Percentiles rank a stretch among this genome's conserved stretches.
Conservation (phyloP, 2,329 filamentous ascomycete genomes). For the Colletotrichum aenigma region DNA sequence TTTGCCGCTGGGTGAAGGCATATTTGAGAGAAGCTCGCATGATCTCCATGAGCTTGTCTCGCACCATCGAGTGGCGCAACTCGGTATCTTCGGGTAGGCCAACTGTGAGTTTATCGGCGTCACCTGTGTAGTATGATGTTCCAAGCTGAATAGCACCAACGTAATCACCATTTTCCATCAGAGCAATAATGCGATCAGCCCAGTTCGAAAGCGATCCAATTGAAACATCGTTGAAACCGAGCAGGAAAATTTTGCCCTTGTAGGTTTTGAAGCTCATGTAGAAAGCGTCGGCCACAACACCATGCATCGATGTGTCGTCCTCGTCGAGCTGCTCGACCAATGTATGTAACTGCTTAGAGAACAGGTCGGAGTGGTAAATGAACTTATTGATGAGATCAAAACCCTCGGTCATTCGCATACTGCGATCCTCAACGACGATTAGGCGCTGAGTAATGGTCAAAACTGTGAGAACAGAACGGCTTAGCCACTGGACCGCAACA, state of each 20-base stretch:
- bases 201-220: conserved; percentile 95
- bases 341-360: conserved; percentile 82
- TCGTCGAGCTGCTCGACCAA: conserved; percentile 90
- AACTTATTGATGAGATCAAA: conserved; percentile 92
- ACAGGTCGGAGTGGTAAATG: conserved; percentile 89
- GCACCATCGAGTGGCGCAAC: conserved; percentile 80
- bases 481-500: conserved; percentile 96
- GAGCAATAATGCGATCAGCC: conserved; percentile 89
- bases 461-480: conserved; percentile 87
- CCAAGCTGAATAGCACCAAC: conserved; percentile 89
- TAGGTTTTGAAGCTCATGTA: conserved; percentile 98
- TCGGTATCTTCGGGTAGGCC: conserved; percentile 85
- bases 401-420: conserved; percentile 89
- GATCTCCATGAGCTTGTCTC: conserved; percentile 89
- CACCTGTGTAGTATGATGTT: conserved; percentile 88
- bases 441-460: conserved; percentile 93
- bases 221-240: conserved; percentile 92
- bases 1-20: conserved; percentile 73
- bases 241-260: conserved; percentile 88
- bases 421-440: conserved; percentile 88
- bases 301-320: conserved; percentile 87
- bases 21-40: conserved; percentile 91
- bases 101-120: conserved; percentile 92
- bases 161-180: conserved; percentile 98
- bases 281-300: conserved; percentile 95